These are phyloP conservation scores for Penicillium manginii DNA, from an alignment of 495 filamentous ascomycete genomes.

Conservation along the genomic window DNA sequence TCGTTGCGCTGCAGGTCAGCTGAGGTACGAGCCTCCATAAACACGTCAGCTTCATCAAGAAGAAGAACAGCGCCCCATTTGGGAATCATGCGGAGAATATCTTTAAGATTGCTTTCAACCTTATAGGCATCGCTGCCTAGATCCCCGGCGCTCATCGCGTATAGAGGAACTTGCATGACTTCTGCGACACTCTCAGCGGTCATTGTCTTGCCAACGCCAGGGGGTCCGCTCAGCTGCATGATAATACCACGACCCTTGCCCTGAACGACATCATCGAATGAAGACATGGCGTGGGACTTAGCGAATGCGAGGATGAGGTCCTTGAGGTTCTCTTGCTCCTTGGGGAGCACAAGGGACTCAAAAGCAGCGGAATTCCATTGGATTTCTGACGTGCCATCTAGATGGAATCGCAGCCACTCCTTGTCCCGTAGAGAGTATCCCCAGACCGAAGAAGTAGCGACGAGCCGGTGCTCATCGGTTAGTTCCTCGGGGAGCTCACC, in stretches of 20 bases:
- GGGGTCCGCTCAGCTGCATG: conserved; percentile 44
- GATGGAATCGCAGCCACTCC: conserved; percentile 46
- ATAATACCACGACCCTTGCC: conserved; percentile 43
- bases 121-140: conserved; percentile 52
- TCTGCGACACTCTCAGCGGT: conserved; percentile 45
- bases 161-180: conserved; percentile 34
- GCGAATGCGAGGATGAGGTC: conserved; percentile 36
- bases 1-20: conserved; percentile 43
- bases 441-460: conserved; percentile 24
- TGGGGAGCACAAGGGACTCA: conserved; percentile 54
- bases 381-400: conserved; percentile 44
- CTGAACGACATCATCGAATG: conserved; percentile 34
- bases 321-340: conserved; percentile 30
- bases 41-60: conserved; percentile 53
- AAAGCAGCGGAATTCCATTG: conserved; percentile 58
- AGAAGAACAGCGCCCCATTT: conserved; percentile 53
- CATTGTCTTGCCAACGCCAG: conserved; percentile 49
- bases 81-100: conserved; percentile 51
- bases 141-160: conserved; percentile 57
- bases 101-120: conserved; percentile 54
- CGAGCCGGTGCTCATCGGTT: conserved; percentile 20
- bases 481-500: conserved; percentile 6
- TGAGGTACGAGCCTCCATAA: conserved; percentile 42
- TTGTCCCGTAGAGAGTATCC: conserved; percentile 40
- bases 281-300: conserved; percentile 31